Evolutionary conservation across 2,329 filamentous ascomycete genomes (phyloP), one percentile per base, ranked within the genome.

Genomic region (Calonectria honghensis): DNA sequence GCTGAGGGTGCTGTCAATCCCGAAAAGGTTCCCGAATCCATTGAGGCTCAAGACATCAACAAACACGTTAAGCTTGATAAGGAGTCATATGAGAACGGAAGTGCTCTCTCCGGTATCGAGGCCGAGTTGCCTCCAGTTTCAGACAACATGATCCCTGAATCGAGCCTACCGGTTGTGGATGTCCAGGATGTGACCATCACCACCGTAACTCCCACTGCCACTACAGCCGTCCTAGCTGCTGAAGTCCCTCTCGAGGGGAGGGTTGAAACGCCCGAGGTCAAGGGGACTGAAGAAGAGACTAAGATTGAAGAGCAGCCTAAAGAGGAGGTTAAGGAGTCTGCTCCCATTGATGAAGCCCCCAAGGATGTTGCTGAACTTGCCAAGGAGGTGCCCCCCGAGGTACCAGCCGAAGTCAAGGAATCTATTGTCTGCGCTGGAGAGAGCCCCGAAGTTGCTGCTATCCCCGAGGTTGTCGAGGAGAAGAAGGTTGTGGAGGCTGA

Each of bases 81-180:
- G 84, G 94, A 93, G 79, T 96, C 95, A 1, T 98, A 98, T 85
- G 94, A 97, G 84, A 94, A 94, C 85, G 92, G 93, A 77, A 94
- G 94, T 81, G 90, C 92, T 72, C 85, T 93, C 52, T 88, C 90
- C 66, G 90, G 90, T 78, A 80, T 87, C 68, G 84, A 86, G 78
- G 86, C 89, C 64, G 85, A 88, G 71, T 82, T 93, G 45, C 91
- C 92, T 37, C 88, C 89, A 13, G 85, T 93, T 72, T 88, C 90
- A 59, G 90, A 88, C 75, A 93, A 89, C 84, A 87, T 94, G 83
- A 96, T 97, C 77, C 95, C 95, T 24, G 95, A 97, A 86, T 96
- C 95, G 10, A 95, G 94, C 84, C 89, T 97, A 76, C 94, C 94
- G 16, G 93, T 96, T 68, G 79, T 82, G 41, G 82, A 83, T 68